Evolutionary conservation across 1,139 yeast genomes (phyloP), one percentile per base, ranked within the genome.

Genomic region (Taiozyma sp.): DNA sequence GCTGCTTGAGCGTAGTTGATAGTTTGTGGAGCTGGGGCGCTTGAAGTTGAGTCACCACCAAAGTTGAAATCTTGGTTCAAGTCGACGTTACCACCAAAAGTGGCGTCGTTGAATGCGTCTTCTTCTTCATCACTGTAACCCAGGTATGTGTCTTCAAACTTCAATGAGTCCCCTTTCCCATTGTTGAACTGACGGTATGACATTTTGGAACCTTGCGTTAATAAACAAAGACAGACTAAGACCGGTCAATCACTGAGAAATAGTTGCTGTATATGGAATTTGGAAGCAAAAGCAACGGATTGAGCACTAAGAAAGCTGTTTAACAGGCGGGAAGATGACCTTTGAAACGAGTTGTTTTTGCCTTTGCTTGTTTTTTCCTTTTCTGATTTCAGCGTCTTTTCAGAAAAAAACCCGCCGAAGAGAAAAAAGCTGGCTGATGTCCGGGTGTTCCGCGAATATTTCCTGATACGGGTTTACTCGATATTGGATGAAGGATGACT

Each of bases 41-140:
- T 27, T 12, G 47, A 39, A 24, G 39, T 29, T 23, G 29, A 39
- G 14, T 19, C 22, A 48, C 55, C 46, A 13, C 88, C 88, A 67
- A 91, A 90, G 67, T 84, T 83, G 65, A 88, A 90, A 64, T 89
- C 93, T 54, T 82, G 80, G 48, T 90, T 86, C 46, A 85, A 69
- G 8, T 75, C 77, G 9, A 77, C 72, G 50, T 70, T 75, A 46
- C 72, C 76, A 45, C 97, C 97, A 71, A 92, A 92, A 1, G 98
- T 92, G 64, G 89, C 96, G 55, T 84, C 87, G 65, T 92, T 92
- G 62, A 89, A 75, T 49, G 84, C 91, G 66, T 91, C 97, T 53
- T 85, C 91, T 38, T 80, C 84, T 57, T 87, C 95, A 45, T 91
- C 93, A 28, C 57, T 53, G 53, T 87, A 76, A 4, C 92, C 92